These are phyloP conservation scores for Tricholoma saponaceum DNA, from an alignment of 768 basidiomycete genomes.

Conservation along the genomic window DNA sequence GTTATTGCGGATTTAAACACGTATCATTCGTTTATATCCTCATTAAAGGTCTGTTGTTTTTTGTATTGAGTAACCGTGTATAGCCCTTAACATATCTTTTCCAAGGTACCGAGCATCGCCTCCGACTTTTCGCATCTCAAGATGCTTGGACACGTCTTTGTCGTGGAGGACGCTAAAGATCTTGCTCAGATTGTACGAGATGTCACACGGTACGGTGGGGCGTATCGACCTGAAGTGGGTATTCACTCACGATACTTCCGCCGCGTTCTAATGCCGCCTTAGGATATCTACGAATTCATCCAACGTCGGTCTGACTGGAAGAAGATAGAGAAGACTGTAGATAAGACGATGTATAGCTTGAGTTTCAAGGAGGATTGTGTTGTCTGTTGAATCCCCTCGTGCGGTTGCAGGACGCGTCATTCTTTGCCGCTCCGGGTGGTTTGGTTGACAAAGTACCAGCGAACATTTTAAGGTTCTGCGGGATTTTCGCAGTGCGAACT, in stretches of 20 bases:
- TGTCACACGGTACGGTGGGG: constrained; percentile 92
- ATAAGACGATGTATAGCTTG: constrained; percentile 91
- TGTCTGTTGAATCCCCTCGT: constrained; percentile 29
- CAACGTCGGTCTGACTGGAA: constrained; percentile 96
- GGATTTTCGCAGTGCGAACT: no score
- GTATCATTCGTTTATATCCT: constrained; percentile 85
- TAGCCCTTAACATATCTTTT: background rate
- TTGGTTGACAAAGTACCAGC: no score
- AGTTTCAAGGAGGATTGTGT: constrained; percentile 92
- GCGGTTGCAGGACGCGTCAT: background rate
- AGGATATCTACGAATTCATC: constrained; percentile 96
- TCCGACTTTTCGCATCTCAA: constrained; percentile 92
- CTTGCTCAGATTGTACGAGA: constrained; percentile 94
- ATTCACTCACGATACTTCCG: background rate
- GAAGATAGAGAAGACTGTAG: constrained; percentile 95
- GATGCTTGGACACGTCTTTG: constrained; percentile 96
- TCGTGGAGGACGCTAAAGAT: constrained; percentile 94
- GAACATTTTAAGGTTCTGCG: no score
- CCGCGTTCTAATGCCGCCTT: background rate
- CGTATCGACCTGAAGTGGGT: constrained; percentile 84
- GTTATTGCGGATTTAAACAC: constrained; percentile 95
- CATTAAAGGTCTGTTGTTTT: constrained; percentile 61
- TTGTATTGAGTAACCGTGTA: background rate
- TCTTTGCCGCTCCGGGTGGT: background rate
- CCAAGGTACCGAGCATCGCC: constrained; percentile 70